Conservation (phyloP, 2,329 filamentous ascomycete genomes). For the Pochonia chlamydosporia region DNA sequence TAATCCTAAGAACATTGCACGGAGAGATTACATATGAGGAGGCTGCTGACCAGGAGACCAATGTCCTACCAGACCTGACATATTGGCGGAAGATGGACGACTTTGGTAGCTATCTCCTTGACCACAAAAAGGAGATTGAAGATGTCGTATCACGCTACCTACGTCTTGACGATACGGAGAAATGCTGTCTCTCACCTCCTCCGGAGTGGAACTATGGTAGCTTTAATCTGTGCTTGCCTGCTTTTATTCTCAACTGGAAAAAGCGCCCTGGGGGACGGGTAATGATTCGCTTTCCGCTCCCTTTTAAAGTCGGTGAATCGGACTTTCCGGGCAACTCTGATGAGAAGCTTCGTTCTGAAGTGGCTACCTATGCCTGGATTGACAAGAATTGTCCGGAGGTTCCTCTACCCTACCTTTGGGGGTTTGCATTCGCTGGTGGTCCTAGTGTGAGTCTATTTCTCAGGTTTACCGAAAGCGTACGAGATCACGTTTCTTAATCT, state of each 20-base stretch:
- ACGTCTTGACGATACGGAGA: too few species aligned
- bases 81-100: too few species aligned
- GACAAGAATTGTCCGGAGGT: conserved; percentile 22
- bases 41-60: too few species aligned
- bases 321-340: conserved; percentile 20
- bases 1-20: too few species aligned
- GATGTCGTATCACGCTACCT: too few species aligned
- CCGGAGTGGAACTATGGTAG: conserved; percentile 11
- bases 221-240: conserved; percentile 16
- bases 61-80: too few species aligned
- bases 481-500: not conserved
- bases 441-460: conserved; percentile 9
- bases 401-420: conserved; percentile 17
- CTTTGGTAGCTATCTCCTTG: too few species aligned
- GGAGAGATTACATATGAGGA: too few species aligned
- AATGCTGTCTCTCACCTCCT: too few species aligned
- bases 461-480: too few species aligned
- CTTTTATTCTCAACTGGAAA: conserved; percentile 7
- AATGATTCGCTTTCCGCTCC: conserved; percentile 12
- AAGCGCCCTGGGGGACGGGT: not conserved
- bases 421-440: conserved; percentile 13
- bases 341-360: conserved; percentile 26
- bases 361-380: conserved; percentile 26
- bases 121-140: too few species aligned
- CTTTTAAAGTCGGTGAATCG: conserved; percentile 13